Conservation (phyloP, 106 monocot genomes). For the Acanthochlamys bracteata region DNA sequence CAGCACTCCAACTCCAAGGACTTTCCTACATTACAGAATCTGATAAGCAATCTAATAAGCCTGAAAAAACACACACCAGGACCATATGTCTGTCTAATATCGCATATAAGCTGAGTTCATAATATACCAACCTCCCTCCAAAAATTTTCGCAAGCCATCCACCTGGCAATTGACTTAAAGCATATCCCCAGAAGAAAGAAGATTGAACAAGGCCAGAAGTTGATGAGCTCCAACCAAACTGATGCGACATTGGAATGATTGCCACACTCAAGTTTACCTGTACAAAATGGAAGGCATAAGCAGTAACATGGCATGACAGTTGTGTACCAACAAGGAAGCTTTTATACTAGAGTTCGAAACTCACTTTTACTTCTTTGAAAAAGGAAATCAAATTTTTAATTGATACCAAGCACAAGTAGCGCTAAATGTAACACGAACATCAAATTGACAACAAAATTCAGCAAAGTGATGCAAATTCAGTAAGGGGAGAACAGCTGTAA, state of each 20-base stretch:
- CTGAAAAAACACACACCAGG: background rate
- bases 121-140: constrained; percentile 80
- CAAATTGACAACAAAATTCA: too few relatives aligned
- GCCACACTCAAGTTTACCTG: constrained; percentile 97
- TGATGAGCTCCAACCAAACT: constrained; percentile 95
- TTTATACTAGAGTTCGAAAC: too few relatives aligned
- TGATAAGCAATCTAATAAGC: background rate
- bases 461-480: too few relatives aligned
- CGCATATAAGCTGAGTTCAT: too few relatives aligned
- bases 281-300: background rate
- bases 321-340: too few relatives aligned
- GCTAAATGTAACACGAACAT: too few relatives aligned
- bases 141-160: constrained; percentile 93
- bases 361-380: too few relatives aligned
- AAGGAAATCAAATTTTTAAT: too few relatives aligned
- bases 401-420: too few relatives aligned
- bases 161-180: constrained; percentile 90
- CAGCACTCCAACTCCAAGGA: constrained; percentile 84
- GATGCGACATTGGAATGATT: constrained; percentile 98
- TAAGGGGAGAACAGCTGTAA: background rate
- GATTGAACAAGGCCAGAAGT: constrained; percentile 93
- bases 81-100: background rate
- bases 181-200: constrained; percentile 98
- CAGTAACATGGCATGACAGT: background rate
- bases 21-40: constrained; percentile 55